phyloP scores from a whole-genome alignment of 495 filamentous ascomycete species.

The Aspergillus saccharolyticus region DNA sequence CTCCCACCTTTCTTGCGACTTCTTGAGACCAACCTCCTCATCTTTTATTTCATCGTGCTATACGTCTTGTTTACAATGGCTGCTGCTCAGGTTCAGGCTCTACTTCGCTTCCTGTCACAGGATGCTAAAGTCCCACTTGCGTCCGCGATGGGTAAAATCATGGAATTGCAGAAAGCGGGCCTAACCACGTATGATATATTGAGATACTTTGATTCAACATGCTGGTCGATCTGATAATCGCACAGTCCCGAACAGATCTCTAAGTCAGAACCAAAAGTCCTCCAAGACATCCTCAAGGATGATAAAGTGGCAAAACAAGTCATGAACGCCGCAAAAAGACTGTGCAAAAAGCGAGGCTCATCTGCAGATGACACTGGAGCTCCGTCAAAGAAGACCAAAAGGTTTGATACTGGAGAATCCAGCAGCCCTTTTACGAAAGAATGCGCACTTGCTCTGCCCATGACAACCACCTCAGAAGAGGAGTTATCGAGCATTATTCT shows the following conservation, averaged over 20 bases:
- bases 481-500: conserved; percentile 53
- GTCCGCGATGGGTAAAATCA: conserved; percentile 61
- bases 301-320: conserved; percentile 65
- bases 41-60: conserved; percentile 5
- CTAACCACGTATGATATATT: conserved; percentile 51
- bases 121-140: conserved; percentile 59
- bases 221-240: conserved; percentile 5
- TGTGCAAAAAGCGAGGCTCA: conserved; percentile 54
- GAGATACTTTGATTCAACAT: not conserved
- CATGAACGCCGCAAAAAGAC: conserved; percentile 54
- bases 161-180: conserved; percentile 58
- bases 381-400: conserved; percentile 21
- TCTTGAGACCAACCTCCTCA: not conserved
- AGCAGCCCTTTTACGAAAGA: conserved; percentile 60
- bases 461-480: conserved; percentile 48
- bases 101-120: conserved; percentile 74
- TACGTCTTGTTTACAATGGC: conserved; percentile 19
- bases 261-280: conserved; percentile 45
- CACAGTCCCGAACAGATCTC: conserved; percentile 57
- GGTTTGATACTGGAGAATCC: conserved; percentile 2
- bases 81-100: conserved; percentile 50
- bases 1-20: conserved; percentile 7
- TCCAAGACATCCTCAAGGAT: conserved; percentile 61
- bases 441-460: conserved; percentile 58
- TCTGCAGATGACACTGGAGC: conserved; percentile 28